A percentile compares a stretch with the other conserved stretches of the same genome.
phyloP scores from a whole-genome alignment of 352 stramenopile genomes.

The Phytopythium aichiense region DNA sequence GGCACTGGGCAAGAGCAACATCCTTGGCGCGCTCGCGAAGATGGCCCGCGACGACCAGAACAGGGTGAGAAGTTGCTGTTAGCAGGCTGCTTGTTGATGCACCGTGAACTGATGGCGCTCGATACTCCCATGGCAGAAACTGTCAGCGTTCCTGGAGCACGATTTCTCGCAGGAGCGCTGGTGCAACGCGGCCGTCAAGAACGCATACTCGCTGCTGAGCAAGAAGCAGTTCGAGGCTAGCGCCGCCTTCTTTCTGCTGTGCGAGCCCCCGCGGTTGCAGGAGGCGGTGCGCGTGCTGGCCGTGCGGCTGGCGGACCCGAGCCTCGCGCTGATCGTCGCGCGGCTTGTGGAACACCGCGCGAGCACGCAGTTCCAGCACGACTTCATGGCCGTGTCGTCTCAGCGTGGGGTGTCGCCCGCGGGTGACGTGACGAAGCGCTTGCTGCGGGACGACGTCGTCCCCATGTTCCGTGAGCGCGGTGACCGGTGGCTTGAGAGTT shows the following conservation, averaged over 20 bases:
- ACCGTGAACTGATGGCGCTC: background rate
- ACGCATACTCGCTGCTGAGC: slow-evolving; percentile 92
- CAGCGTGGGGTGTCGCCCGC: slow-evolving; percentile 60
- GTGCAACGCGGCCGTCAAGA: slow-evolving; percentile 89
- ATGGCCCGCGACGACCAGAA: slow-evolving; percentile 66
- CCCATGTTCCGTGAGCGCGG: slow-evolving; percentile 51
- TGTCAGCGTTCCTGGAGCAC: slow-evolving; percentile 73
- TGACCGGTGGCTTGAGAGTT: slow-evolving; percentile 78
- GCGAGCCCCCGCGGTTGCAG: slow-evolving; percentile 90
- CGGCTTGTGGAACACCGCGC: slow-evolving; percentile 82
- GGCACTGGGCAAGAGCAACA: slow-evolving; percentile 75
- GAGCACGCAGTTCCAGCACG: slow-evolving; percentile 42
- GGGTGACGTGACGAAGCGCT: slow-evolving; percentile 38
- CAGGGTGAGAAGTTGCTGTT: slow-evolving; percentile 33
- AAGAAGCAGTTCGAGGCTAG: slow-evolving; percentile 91
- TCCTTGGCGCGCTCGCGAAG: slow-evolving; percentile 69
- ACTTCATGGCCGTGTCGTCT: slow-evolving; percentile 37
- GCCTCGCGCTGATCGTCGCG: slow-evolving; percentile 87
- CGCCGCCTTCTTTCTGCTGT: slow-evolving; percentile 92
- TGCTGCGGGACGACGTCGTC: slow-evolving; percentile 69
- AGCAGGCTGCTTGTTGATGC: background rate
- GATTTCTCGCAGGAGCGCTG: slow-evolving; percentile 81
- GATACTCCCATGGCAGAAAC: slow-evolving; percentile 28
- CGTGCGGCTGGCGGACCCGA: slow-evolving; percentile 81
- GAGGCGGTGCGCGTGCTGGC: slow-evolving; percentile 89